Base-by-base conservation (phyloP, 1,139 yeast genomes). In the Blastobotrys serpentis region DNA sequence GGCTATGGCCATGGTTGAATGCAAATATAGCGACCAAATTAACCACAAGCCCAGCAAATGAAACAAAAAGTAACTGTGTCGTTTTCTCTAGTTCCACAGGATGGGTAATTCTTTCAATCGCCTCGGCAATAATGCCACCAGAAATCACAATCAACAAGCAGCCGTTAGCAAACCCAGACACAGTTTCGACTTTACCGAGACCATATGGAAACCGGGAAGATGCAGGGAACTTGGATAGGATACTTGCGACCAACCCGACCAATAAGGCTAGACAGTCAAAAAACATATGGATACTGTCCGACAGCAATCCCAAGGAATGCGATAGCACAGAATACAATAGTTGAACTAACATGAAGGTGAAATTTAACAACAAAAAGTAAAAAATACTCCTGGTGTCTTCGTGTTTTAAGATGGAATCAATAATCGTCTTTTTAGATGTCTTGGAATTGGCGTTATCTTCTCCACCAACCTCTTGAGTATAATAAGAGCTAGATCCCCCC, bases 281-380 rank as follows among this genome's bases (percentile, higher is more conserved):
- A 2, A 95, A 87, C 99, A 92, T 92, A 67, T 92, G 99, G 46
- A 92, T 74, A 2, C 96, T 88, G 62, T 94, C 99, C 5, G 96
- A 88, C 43, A 94, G 70, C 22, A 94, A 73, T 6, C 98, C 98
- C 36, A 94, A 71, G 0, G 98, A 90, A 62, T 87, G 90, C 0
- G 98, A 89, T 54, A 95, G 75, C 67, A 94, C 85, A 1, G 98
- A 90, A 64, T 94, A 94, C 13, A 90, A 70, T 56, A 92, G 75
- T 68, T 94, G 98, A 40, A 94, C 83, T 61, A 94, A 79, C 99
- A 94, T 94, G 68, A 92, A 94, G 1, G 92, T 78, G 18, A 95
- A 81, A 68, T 94, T 94, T 52, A 94, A 74, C 51, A 92, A 66
- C 44, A 94, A 69, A 61, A 92, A 94, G 53, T 87, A 85, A 65